phyloP scores from a whole-genome alignment of 371 early-diverging fungal species.

The Quaeritorhiza haematococci region DNA sequence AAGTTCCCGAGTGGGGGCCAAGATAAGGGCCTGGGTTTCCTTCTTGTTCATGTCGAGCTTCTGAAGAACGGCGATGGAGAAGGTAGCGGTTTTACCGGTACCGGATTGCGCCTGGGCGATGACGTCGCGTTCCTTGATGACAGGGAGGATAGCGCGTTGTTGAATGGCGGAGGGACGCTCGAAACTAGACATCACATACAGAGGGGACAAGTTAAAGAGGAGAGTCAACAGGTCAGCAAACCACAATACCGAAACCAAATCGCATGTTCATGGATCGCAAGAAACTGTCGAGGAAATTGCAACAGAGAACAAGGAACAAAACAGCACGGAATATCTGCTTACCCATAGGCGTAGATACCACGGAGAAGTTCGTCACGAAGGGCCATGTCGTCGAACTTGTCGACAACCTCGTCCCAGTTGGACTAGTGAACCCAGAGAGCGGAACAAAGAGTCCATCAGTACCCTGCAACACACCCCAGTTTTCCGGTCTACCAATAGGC shows the following conservation, averaged over 20 bases:
- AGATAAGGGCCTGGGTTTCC: slow-evolving; percentile 82
- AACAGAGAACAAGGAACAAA: too few relatives aligned
- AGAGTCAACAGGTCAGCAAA: not conserved
- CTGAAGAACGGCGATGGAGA: slow-evolving; percentile 89
- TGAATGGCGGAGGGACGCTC: slow-evolving; percentile 90
- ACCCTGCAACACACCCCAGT: too few relatives aligned
- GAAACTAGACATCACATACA: slow-evolving; percentile 40
- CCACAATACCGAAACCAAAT: not conserved
- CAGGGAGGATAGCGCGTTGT: slow-evolving; percentile 85
- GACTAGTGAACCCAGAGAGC: slow-evolving; percentile 5
- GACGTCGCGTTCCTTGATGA: slow-evolving; percentile 80
- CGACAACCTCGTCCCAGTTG: slow-evolving; percentile 36
- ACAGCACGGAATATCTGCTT: not conserved
- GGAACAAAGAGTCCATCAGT: not conserved
- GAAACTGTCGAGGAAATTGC: not conserved
- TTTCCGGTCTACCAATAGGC: too few relatives aligned
- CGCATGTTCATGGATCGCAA: not conserved
- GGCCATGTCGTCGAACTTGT: slow-evolving; percentile 51
- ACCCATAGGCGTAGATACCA: slow-evolving; percentile 56
- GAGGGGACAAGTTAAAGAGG: not conserved
- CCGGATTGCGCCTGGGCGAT: slow-evolving; percentile 96
- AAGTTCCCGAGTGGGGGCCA: slow-evolving; percentile 90
- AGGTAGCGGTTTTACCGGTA: slow-evolving; percentile 97
- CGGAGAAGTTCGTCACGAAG: slow-evolving; percentile 51
- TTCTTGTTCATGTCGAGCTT: slow-evolving; percentile 65